These are phyloP conservation scores for Moniliophthora roreri DNA, from an alignment of 1,284 basidiomycete genomes.

Conservation along the genomic window DNA sequence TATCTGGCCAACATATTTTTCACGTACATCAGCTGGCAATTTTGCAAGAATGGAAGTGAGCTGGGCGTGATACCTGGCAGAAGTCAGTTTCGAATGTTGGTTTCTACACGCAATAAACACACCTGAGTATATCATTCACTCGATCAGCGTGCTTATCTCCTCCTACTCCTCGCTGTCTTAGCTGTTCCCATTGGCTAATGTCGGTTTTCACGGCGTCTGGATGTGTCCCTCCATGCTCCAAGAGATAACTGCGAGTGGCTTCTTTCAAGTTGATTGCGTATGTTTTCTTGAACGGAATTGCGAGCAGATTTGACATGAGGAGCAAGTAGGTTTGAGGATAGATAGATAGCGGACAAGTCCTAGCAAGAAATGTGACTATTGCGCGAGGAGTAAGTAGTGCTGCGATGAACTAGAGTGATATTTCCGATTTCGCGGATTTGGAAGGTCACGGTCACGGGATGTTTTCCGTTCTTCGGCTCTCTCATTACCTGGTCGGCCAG, in stretches of 20 bases:
- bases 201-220: slow-evolving; percentile 88
- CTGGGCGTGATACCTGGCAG: slow-evolving; percentile 1
- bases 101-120: slow-evolving; percentile 21
- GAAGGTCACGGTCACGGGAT: background rate
- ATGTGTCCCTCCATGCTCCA: slow-evolving; percentile 74
- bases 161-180: slow-evolving; percentile 65
- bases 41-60: slow-evolving; percentile 59
- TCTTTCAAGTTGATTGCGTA: slow-evolving; percentile 57
- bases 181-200: slow-evolving; percentile 66
- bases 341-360: background rate
- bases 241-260: slow-evolving; percentile 69
- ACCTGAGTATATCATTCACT: slow-evolving; percentile 49
- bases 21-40: slow-evolving; percentile 42
- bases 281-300: slow-evolving; percentile 78
- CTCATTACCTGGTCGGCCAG: background rate
- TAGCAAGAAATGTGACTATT: background rate
- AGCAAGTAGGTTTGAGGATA: background rate
- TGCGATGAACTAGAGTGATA: background rate
- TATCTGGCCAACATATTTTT: background rate
- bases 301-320: slow-evolving; percentile 78
- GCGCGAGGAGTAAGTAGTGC: background rate
- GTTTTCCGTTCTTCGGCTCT: background rate
- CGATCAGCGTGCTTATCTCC: slow-evolving; percentile 60
- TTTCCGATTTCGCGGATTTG: background rate
- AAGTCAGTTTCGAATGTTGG: background rate